These are phyloP conservation scores for Musa itinerans DNA, from an alignment of 176 grass and related monocot species.

Conservation along the genomic window DNA sequence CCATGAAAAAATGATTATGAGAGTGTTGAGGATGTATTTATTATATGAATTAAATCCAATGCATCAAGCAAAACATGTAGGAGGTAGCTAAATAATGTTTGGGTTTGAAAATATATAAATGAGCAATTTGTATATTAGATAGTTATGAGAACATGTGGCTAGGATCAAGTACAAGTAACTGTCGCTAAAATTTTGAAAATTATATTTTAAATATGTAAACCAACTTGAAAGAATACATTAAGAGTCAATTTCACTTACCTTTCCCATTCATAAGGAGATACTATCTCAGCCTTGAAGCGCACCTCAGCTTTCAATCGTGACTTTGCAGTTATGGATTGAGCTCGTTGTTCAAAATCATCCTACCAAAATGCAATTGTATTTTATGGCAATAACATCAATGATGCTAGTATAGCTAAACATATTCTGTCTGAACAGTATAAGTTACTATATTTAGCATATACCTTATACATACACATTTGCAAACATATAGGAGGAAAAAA, in stretches of 20 bases:
- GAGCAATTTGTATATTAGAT: background rate
- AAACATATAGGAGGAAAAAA: too few relatives aligned
- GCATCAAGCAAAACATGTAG: background rate
- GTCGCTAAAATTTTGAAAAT: background rate
- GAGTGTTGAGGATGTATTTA: too few relatives aligned
- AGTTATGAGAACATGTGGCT: background rate
- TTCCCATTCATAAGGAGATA: slow-evolving; percentile 98
- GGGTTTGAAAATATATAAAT: background rate
- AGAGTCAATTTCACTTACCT: slow-evolving; percentile 32
- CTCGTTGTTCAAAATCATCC: slow-evolving; percentile 79
- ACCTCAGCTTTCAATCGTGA: slow-evolving; percentile 68
- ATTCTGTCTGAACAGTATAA: too few relatives aligned
- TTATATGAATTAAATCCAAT: too few relatives aligned
- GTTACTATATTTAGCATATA: too few relatives aligned
- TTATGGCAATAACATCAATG: background rate
- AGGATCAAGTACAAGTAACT: too few relatives aligned
- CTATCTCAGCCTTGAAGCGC: slow-evolving; percentile 83
- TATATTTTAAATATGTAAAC: background rate
- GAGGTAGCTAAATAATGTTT: too few relatives aligned
- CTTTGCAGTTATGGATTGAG: slow-evolving; percentile 65
- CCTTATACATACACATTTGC: too few relatives aligned
- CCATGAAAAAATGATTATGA: too few relatives aligned
- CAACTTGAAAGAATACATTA: too few relatives aligned
- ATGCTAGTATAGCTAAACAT: background rate
- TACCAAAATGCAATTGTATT: slow-evolving; percentile 30